Base-by-base conservation (phyloP, 306 rosid species). In the Malus asiatica region DNA sequence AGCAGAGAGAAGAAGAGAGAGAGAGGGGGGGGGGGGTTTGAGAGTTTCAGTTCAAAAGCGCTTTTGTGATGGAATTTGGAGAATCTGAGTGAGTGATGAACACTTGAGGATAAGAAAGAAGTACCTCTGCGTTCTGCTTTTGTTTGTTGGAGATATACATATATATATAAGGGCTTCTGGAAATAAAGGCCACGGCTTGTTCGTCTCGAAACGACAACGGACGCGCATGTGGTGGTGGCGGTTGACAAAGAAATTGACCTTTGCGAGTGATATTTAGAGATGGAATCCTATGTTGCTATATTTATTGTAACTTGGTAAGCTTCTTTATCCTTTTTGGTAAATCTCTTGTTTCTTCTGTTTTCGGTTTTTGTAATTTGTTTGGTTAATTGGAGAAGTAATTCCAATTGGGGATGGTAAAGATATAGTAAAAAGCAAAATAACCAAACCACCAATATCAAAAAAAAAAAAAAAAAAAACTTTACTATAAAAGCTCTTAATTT, bases 161-260 rank as follows among this genome's bases (percentile, higher is more conserved):
- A 25, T 25, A 25, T 25, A 60, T 23, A 11, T 60, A 23, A 25
- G 14, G 16, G 65, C 8, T 5, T 48, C 55, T 48, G 33, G 29
- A 10, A 9, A 3, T 8, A 19, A 3, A 57, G 29, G 29, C 62
- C 27, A 8, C 5, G 4, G 12, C 29, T n/a, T 25, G 15, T 15
- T 48, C 16, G 55, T 48, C 55, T 48, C 6, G 16, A 25, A 60
- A 60, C 18, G 64, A 12, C 22, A 72, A 32, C 52, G 15, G 61
- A 72, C 76, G 66, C 76, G 76, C 66, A 35, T 55, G 35, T 38
- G 75, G n/a, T 55, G 66, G 66, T 55, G 66, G 66, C 76, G 44
- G 76, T 57, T 72, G 76, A 55, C 66, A 14, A 57, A 22, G 40
- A 57, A 22, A 0, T 14, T 4, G 0, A 15, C 27, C 12, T 11